phyloP scores from a whole-genome alignment of 805 yeast species.

The Yamadazyma tumulicola region DNA sequence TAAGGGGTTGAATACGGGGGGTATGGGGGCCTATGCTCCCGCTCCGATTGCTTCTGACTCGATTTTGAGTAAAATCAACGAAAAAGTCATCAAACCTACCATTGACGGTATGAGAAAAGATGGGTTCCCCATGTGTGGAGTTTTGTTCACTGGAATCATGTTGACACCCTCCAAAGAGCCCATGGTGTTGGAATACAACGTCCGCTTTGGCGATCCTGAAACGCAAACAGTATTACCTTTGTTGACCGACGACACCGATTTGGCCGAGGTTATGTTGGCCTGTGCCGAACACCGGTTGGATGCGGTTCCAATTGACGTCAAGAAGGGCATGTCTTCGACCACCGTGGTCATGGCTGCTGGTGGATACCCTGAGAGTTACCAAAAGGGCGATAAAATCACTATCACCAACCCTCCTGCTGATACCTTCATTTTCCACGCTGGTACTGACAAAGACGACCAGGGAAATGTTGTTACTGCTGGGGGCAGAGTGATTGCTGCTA shows the following conservation, averaged over 20 bases:
- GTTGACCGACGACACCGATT: constrained; percentile 77
- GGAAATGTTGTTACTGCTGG: constrained; percentile 80
- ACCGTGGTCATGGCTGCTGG: constrained; percentile 97
- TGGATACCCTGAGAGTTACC: constrained; percentile 89
- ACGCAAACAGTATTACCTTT: constrained; percentile 95
- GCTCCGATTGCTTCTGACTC: constrained; percentile 90
- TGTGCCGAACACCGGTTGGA: constrained; percentile 94
- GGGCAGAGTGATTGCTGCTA: constrained; percentile 94
- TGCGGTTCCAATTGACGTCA: constrained; percentile 59
- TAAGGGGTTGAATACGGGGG: constrained; percentile 94
- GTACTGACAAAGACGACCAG: constrained; percentile 60
- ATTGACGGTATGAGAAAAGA: constrained; percentile 95
- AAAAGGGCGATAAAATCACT: constrained; percentile 81
- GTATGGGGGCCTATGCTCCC: constrained; percentile 99
- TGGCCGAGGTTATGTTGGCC: constrained; percentile 89
- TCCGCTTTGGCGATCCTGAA: constrained; percentile 98
- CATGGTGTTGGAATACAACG: constrained; percentile 93
- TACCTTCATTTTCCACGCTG: constrained; percentile 91
- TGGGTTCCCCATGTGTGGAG: constrained; percentile 93
- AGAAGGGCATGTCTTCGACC: constrained; percentile 62
- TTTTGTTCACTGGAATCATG: constrained; percentile 93
- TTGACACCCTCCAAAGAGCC: constrained; percentile 79
- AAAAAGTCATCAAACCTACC: constrained; percentile 80
- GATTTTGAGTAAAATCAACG: constrained; percentile 65
- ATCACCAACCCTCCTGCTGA: constrained; percentile 50